Conservation (phyloP, 2,329 filamentous ascomycete genomes). For the Colletotrichum australisinense region DNA sequence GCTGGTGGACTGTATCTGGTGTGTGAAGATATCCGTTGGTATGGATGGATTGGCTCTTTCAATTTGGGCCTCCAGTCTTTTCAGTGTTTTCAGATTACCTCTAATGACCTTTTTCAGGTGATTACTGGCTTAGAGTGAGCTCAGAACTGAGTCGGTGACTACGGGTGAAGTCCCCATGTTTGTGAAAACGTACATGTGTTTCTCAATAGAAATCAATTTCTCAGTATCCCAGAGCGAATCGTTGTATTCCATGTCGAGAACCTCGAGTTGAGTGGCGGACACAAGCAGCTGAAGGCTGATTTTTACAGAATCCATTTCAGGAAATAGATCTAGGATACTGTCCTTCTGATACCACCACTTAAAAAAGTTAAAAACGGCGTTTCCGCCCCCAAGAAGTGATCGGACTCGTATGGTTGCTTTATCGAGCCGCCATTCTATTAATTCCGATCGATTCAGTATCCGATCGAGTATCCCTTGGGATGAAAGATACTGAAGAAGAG, state of each 20-base stretch:
- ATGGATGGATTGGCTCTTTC: neutral
- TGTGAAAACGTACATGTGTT: neutral
- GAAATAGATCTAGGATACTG: neutral
- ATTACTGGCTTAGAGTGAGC: too few relatives aligned
- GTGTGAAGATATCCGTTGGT: too few relatives aligned
- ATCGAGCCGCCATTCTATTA: neutral
- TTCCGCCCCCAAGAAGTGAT: too few relatives aligned
- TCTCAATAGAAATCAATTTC: neutral
- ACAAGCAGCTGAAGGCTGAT: neutral
- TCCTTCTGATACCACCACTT: constrained; percentile 14
- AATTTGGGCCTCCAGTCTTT: neutral
- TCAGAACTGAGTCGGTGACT: too few relatives aligned
- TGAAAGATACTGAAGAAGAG: neutral
- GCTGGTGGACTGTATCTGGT: fast-evolving
- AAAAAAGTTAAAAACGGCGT: neutral
- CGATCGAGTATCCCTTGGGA: neutral
- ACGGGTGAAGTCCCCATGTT: too few relatives aligned
- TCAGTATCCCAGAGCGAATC: neutral
- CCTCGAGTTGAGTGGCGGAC: neutral
- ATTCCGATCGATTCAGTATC: neutral
- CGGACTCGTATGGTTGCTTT: neutral
- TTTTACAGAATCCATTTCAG: neutral
- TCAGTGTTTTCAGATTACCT: neutral
- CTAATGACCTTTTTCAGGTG: neutral
- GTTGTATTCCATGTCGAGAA: neutral